Conservation (phyloP, 2,329 filamentous ascomycete genomes). For the Dactylonectria estremocensis region DNA sequence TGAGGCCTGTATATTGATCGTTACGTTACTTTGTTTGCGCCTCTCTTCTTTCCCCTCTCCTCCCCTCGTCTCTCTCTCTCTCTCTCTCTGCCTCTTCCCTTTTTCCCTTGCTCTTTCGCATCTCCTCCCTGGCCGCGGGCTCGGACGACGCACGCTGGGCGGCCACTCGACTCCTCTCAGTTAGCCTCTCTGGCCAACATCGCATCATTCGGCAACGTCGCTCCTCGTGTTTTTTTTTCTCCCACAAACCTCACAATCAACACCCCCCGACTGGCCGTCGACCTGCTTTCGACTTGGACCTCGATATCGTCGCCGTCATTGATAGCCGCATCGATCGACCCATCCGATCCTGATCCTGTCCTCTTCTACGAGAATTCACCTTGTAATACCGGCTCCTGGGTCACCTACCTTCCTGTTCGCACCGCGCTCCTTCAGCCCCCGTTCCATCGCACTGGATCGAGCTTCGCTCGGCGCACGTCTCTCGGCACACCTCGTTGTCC, state of each 20-base stretch:
- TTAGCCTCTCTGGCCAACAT: slow-evolving; percentile 45
- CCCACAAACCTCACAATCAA: slow-evolving; percentile 20
- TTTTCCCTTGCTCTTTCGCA: slow-evolving; percentile 44
- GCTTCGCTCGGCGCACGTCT: slow-evolving; percentile 18
- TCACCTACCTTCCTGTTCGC: slow-evolving; percentile 46
- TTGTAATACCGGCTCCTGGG: slow-evolving; percentile 56
- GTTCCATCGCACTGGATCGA: slow-evolving; percentile 29
- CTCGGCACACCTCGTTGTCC: slow-evolving; percentile 1
- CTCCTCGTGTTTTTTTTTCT: slow-evolving; percentile 24
- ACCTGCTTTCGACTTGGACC: slow-evolving; percentile 37
- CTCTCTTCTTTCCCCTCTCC: slow-evolving; percentile 44
- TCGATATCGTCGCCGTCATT: slow-evolving; percentile 15
- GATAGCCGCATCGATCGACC: slow-evolving; percentile 16
- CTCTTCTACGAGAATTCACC: slow-evolving; percentile 48
- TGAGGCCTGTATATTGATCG: slow-evolving; percentile 58
- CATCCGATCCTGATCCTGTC: slow-evolving; percentile 40
- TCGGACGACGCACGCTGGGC: slow-evolving; percentile 50
- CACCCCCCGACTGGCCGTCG: slow-evolving; percentile 37
- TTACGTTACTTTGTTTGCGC: slow-evolving; percentile 50
- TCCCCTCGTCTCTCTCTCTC: slow-evolving; percentile 28
- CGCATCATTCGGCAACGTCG: slow-evolving; percentile 35
- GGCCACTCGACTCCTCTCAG: slow-evolving; percentile 42
- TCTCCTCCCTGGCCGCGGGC: slow-evolving; percentile 45
- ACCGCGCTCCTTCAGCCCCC: slow-evolving; percentile 47
- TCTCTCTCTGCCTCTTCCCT: slow-evolving; percentile 34